Conservation (phyloP, 2,329 filamentous ascomycete genomes). For the Fusarium mangiferae region DNA sequence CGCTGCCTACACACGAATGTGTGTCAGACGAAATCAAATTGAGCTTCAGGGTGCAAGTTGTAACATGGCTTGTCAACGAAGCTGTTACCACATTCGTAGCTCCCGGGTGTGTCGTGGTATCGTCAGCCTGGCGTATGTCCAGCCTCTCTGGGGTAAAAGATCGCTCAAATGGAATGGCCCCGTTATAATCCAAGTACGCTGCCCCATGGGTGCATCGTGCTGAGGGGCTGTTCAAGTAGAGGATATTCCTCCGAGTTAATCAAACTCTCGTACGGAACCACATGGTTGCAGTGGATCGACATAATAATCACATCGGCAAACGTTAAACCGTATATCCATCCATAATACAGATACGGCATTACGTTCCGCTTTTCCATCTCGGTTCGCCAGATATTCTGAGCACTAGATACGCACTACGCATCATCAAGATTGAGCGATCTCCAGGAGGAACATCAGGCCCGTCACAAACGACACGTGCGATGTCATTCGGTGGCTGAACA, state of each 20-base stretch:
- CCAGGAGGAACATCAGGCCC: neutral
- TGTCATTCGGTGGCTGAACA: slow-evolving; percentile 27
- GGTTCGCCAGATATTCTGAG: neutral
- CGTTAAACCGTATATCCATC: slow-evolving; percentile 14
- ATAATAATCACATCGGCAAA: slow-evolving; percentile 13
- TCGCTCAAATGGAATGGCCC: neutral
- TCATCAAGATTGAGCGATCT: slow-evolving; percentile 20
- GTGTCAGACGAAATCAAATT: neutral
- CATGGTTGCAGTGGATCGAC: slow-evolving; percentile 27
- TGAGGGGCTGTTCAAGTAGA: slow-evolving; percentile 13
- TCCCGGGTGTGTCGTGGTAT: neutral
- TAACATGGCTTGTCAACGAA: neutral
- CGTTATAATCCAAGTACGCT: neutral
- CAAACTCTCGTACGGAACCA: slow-evolving; percentile 24
- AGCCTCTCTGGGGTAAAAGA: neutral
- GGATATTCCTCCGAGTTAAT: slow-evolving; percentile 31
- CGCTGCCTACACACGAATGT: neutral
- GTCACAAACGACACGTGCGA: slow-evolving; percentile 16
- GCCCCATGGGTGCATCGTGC: neutral
- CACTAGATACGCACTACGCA: slow-evolving; percentile 6
- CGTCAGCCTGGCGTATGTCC: neutral
- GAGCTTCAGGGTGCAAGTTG: neutral
- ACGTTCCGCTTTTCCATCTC: slow-evolving; percentile 34
- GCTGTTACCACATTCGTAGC: neutral
- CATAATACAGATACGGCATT: slow-evolving; percentile 36